These are phyloP conservation scores for Phlyctochytrium planicorne DNA, from an alignment of 192 early-diverging fungal genomes.

Conservation along the genomic window DNA sequence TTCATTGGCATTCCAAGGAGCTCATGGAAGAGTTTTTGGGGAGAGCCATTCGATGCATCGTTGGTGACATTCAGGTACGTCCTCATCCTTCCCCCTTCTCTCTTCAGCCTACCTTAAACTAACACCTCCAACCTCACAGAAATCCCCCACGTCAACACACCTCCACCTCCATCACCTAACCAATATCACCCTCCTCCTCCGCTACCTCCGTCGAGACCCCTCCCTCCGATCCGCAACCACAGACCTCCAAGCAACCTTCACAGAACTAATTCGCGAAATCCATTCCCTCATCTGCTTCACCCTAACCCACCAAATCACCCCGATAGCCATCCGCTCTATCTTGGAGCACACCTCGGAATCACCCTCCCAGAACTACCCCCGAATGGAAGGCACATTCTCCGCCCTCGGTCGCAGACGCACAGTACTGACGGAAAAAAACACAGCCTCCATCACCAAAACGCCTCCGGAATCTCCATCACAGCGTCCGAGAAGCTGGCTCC, in stretches of 20 bases:
- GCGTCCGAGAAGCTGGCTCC: neutral
- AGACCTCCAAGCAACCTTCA: slow-evolving; percentile 73
- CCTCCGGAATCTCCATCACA: neutral
- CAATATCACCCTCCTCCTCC: slow-evolving; percentile 78
- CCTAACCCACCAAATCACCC: slow-evolving; percentile 2
- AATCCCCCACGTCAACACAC: slow-evolving; percentile 53
- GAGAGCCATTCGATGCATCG: slow-evolving; percentile 38
- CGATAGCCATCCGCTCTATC: slow-evolving; percentile 18
- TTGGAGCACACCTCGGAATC: slow-evolving; percentile 12
- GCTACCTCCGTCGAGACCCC: slow-evolving; percentile 85
- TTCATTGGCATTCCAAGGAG: slow-evolving; percentile 73
- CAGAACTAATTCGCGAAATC: slow-evolving; percentile 72
- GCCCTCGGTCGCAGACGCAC: no score
- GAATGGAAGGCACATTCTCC: neutral
- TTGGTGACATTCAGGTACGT: slow-evolving; percentile 5
- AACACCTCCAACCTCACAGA: slow-evolving; percentile 18
- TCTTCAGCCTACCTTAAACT: neutral
- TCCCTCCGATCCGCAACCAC: slow-evolving; percentile 68
- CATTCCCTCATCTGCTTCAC: slow-evolving; percentile 22
- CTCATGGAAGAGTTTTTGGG: slow-evolving; percentile 69
- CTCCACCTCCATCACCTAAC: slow-evolving; percentile 80
- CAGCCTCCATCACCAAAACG: neutral
- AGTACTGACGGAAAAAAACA: no score
- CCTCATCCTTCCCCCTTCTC: neutral
- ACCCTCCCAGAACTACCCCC: neutral